Percentiles rank a stretch among this genome's conserved stretches.
phyloP scores from a whole-genome alignment of 768 basidiomycete species.

The Lyophyllum atratum region DNA sequence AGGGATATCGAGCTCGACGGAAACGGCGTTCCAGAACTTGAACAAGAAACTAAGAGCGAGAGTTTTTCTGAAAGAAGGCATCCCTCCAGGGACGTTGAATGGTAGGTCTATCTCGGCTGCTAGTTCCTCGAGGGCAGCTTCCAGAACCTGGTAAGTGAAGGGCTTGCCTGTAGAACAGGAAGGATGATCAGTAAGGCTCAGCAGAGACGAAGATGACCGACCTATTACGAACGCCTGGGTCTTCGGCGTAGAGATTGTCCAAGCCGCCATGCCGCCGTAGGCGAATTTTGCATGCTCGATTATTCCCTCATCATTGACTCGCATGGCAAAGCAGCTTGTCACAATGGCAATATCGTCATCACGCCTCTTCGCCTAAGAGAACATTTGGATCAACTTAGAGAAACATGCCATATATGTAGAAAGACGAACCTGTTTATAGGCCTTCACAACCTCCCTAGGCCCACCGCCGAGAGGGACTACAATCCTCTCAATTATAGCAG shows the following conservation, averaged over 20 bases:
- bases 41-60: conserved; percentile 18
- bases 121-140: conserved; percentile 8
- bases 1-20: conserved; percentile 10
- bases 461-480: conserved; percentile 17
- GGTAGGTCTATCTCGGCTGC: conserved; percentile 13
- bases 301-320: conserved; percentile 3
- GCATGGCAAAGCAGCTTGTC: conserved; percentile 15
- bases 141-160: conserved; percentile 10
- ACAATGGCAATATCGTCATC: conserved; percentile 20
- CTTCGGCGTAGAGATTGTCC: conserved; percentile 14
- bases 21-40: conserved; percentile 19
- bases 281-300: conserved; percentile 15
- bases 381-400: background rate
- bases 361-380: conserved; percentile 9
- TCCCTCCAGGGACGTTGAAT: conserved; percentile 16
- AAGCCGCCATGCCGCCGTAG: conserved; percentile 18
- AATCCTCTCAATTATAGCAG: conserved; percentile 13
- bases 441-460: conserved; percentile 14
- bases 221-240: conserved; percentile 12
- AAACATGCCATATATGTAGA: background rate
- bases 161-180: background rate
- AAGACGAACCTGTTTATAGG: conserved; percentile 16
- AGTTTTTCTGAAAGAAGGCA: conserved; percentile 17
- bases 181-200: background rate
- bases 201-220: background rate